Conservation (phyloP, 176 grass and related monocot species). For the Phoenix dactylifera region DNA sequence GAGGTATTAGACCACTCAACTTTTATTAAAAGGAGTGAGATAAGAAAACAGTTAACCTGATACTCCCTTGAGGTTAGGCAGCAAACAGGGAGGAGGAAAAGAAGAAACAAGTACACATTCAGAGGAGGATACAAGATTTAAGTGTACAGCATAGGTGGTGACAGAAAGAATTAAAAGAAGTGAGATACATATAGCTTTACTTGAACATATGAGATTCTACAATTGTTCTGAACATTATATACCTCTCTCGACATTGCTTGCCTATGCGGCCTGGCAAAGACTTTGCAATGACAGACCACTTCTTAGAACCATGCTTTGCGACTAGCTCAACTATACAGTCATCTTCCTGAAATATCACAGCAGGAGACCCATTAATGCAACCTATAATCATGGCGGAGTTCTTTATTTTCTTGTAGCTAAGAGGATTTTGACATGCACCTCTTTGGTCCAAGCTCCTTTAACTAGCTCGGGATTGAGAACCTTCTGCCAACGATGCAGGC, state of each 20-base stretch:
- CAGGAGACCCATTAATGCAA: neutral
- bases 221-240: neutral
- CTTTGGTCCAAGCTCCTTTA: constrained; percentile 12
- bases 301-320: constrained; percentile 4
- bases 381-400: neutral
- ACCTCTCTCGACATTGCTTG: constrained; percentile 16
- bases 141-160: no score
- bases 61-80: no score
- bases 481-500: constrained; percentile 12
- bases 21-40: no score
- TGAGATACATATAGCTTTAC: no score
- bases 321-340: constrained; percentile 6
- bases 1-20: no score
- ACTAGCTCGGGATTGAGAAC: constrained; percentile 6
- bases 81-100: no score
- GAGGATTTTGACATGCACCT: neutral
- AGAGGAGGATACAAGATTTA: no score
- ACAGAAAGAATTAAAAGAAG: no score
- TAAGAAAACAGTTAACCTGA: no score
- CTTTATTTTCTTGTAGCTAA: neutral
- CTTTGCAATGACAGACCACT: constrained; percentile 8
- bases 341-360: constrained; percentile 5
- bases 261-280: constrained; percentile 9
- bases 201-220: no score
- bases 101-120: no score